Conservation (phyloP, 805 yeast species). For the Candida krabiensis region DNA sequence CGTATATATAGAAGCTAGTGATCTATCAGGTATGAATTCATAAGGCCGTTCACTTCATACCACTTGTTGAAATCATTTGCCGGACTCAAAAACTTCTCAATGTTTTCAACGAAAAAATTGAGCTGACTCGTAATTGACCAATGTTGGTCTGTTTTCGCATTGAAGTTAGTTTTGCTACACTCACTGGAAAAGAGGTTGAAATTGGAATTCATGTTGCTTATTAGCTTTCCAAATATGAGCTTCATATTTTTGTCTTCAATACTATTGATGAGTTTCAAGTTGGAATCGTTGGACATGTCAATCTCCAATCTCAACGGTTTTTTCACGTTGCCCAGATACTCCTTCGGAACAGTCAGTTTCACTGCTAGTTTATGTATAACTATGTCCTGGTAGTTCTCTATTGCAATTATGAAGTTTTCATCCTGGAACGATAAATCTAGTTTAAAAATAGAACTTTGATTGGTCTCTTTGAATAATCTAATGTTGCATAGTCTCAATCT, state of each 20-base stretch:
- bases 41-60: slow-evolving; percentile 19
- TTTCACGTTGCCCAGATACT: slow-evolving; percentile 28
- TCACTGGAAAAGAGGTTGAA: slow-evolving; percentile 26
- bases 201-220: slow-evolving; percentile 31
- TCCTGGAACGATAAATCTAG: slow-evolving; percentile 26
- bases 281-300: slow-evolving; percentile 31
- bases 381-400: slow-evolving; percentile 30
- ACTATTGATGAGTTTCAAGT: slow-evolving; percentile 27
- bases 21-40: slow-evolving; percentile 11
- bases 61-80: slow-evolving; percentile 28
- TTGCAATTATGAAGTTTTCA: slow-evolving; percentile 30
- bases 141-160: neutral
- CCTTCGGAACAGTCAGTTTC: slow-evolving; percentile 32
- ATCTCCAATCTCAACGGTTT: slow-evolving; percentile 30
- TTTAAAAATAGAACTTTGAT: slow-evolving; percentile 29
- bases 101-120: slow-evolving; percentile 31
- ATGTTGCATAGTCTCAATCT: slow-evolving; percentile 24
- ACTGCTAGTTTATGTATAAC: slow-evolving; percentile 27
- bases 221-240: slow-evolving; percentile 32
- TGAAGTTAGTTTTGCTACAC: slow-evolving; percentile 13
- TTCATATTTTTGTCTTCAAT: slow-evolving; percentile 29
- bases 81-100: slow-evolving; percentile 34
- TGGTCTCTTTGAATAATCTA: slow-evolving; percentile 29
- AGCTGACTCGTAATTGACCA: slow-evolving; percentile 34
- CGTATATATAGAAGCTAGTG: neutral